Conservation (phyloP, 2,329 filamentous ascomycete species). For the Cercospora sp. region DNA sequence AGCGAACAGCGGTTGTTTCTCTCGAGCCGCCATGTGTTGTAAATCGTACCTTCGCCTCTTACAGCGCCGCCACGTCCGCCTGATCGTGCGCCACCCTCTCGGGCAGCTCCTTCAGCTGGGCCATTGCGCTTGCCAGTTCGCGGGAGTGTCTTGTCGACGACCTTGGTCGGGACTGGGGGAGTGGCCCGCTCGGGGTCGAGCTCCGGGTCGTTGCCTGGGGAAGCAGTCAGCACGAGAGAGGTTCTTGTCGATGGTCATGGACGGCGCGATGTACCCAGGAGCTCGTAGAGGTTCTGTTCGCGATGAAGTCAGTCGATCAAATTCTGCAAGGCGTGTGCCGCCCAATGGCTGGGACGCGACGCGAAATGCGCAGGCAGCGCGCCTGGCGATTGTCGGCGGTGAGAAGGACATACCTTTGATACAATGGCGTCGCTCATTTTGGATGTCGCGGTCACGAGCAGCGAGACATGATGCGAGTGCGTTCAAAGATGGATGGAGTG, state of each 20-base stretch:
- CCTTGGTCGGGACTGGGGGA: conserved; percentile 74
- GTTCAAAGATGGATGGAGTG: neutral
- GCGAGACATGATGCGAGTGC: conserved; percentile 13
- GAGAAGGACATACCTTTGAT: conserved; percentile 11
- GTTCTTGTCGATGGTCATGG: conserved; percentile 14
- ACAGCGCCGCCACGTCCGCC: conserved; percentile 54
- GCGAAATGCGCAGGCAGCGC: neutral
- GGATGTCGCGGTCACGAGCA: conserved; percentile 17
- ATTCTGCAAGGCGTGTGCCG: conserved; percentile 18
- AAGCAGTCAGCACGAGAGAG: conserved; percentile 27
- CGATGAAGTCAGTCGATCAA: conserved; percentile 27
- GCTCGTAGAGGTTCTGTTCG: conserved; percentile 88
- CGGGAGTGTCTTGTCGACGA: conserved; percentile 78
- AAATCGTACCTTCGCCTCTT: conserved; percentile 74
- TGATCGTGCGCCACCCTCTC: conserved; percentile 41
- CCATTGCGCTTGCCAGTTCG: conserved; percentile 86
- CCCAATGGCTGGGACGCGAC: conserved; percentile 6
- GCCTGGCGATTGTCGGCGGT: neutral
- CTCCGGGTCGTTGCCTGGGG: conserved; percentile 65
- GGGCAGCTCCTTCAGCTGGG: conserved; percentile 66
- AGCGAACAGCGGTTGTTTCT: neutral
- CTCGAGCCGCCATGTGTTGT: neutral
- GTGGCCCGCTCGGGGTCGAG: conserved; percentile 72
- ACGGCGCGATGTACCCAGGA: conserved; percentile 72
- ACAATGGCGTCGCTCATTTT: conserved; percentile 18